Evolutionary conservation across 2,329 filamentous ascomycete species (phyloP), one percentile per base, ranked within the genome.

Genomic region (Fusarium sambucinum): DNA sequence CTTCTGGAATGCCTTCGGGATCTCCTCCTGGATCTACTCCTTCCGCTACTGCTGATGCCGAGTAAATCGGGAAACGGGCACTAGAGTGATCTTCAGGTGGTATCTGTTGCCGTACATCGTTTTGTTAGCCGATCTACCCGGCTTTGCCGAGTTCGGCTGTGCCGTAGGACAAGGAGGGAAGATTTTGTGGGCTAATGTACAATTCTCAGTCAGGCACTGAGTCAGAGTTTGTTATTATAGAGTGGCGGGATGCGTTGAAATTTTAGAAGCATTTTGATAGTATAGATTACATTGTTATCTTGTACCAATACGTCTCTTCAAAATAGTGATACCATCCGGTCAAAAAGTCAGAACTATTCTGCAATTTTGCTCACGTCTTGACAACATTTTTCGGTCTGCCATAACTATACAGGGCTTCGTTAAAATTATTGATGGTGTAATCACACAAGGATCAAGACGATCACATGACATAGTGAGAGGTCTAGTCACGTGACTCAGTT

Each of bases 1-100:
- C 59, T 16, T 60, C 55, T 19, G 57, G 57, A 16, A 23, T 25
- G 21, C 61, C 59, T n/a, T 61, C 56, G 17, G 58, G 58, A 27
- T 63, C 53, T 21, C 30, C 53, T n/a, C 40, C 59, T 27, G 42
- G 46, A 45, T 29, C 41, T 27, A 44, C 54, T 21, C 53, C 59
- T 48, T 37, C 59, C 30, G 46, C 54, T 16, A n/a, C 10, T 11
- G 6, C 21, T 30, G 47, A 55, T 30, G 29, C 19, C 16, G 23
- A 56, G 14, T 59, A 55, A 42, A 19, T 27, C 5, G 11, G 7
- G 4, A 13, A 29, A 29, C 17, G 3, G 17, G 5, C 4, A 2
- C 12, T 30, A 29, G 8, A 30, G 14, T 25, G 21, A 40, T 38
- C 19, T 23, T n/a, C 17, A 16, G 29, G 16, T 48, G 12, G 6